phyloP scores from a whole-genome alignment of 2,329 filamentous ascomycete genomes.

The Colletotrichum graminicola region DNA sequence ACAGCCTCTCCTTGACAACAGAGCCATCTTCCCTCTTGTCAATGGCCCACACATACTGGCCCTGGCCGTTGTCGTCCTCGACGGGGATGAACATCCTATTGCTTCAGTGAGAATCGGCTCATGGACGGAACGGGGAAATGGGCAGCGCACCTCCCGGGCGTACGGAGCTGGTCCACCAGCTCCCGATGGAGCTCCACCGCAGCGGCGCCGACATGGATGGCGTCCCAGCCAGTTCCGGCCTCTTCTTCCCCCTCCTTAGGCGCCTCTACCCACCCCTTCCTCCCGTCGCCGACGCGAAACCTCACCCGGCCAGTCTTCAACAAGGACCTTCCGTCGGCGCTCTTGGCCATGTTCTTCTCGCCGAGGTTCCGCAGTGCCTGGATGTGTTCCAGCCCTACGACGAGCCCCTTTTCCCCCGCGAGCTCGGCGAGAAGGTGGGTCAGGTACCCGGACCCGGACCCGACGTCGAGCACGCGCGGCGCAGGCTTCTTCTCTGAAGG shows the following conservation, averaged over 20 bases:
- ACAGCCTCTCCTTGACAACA: conserved; percentile 71
- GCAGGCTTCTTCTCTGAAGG: conserved; percentile 52
- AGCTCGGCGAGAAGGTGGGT: conserved; percentile 90
- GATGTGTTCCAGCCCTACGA: conserved; percentile 84
- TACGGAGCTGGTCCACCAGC: conserved; percentile 81
- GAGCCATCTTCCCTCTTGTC: conserved; percentile 77
- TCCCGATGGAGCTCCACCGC: conserved; percentile 79
- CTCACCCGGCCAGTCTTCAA: conserved; percentile 74
- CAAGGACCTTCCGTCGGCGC: conserved; percentile 67
- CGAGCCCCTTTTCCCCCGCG: conserved; percentile 64
- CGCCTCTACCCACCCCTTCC: conserved; percentile 71
- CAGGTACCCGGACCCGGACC: conserved; percentile 84
- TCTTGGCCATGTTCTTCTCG: conserved; percentile 74
- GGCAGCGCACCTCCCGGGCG: conserved; percentile 73
- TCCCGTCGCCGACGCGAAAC: conserved; percentile 82
- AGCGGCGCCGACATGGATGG: conserved; percentile 94
- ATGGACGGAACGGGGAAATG: conserved; percentile 24
- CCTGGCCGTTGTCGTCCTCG: conserved; percentile 60
- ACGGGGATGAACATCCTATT: conserved; percentile 81
- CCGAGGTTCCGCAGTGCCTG: conserved; percentile 71
- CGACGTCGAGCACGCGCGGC: conserved; percentile 77
- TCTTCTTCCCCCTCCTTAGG: conserved; percentile 59
- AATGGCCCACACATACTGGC: conserved; percentile 79
- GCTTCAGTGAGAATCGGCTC: conserved; percentile 34
- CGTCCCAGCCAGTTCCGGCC: conserved; percentile 78